Evolutionary conservation across 2,329 filamentous ascomycete genomes (phyloP).

Genomic region (Delphinella strobiligena): DNA sequence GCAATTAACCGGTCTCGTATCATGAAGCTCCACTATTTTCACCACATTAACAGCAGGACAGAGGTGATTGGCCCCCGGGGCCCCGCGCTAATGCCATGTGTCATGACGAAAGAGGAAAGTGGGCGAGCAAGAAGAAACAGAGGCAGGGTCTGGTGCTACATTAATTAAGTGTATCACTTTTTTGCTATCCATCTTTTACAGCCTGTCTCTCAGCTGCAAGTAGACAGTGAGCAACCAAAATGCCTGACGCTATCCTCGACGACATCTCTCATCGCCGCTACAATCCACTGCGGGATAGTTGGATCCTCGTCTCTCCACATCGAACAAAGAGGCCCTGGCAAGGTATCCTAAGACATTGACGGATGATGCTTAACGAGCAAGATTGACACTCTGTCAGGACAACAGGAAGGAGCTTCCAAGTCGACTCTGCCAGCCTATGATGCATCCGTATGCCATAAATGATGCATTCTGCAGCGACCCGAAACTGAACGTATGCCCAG

Average conservation of each 20-base stretch:
- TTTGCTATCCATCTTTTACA: no score
- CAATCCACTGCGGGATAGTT: conserved; percentile 80
- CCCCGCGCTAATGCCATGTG: no score
- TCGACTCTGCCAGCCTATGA: conserved; percentile 64
- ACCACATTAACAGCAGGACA: no score
- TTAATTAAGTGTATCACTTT: no score
- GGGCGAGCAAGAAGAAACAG: no score
- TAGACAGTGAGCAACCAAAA: conserved; percentile 17
- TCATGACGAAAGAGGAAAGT: no score
- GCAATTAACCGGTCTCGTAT: no score
- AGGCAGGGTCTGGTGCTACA: no score
- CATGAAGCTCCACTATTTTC: no score
- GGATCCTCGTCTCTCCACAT: conserved; percentile 91
- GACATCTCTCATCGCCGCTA: conserved; percentile 94
- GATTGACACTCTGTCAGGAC: conserved; percentile 20
- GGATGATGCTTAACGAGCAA: background rate
- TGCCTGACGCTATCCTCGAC: conserved; percentile 52
- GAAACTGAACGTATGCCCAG: conserved; percentile 28
- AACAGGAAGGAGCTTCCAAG: conserved; percentile 35
- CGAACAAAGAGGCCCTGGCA: conserved; percentile 97
- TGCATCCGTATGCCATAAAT: conserved; percentile 33
- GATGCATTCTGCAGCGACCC: background rate
- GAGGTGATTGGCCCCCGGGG: no score
- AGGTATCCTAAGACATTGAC: background rate
- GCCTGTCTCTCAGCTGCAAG: no score